A percentile compares a stretch with the other conserved stretches of the same genome.
phyloP scores from a whole-genome alignment of 768 basidiomycete species.

The Tylopilus felleus region DNA sequence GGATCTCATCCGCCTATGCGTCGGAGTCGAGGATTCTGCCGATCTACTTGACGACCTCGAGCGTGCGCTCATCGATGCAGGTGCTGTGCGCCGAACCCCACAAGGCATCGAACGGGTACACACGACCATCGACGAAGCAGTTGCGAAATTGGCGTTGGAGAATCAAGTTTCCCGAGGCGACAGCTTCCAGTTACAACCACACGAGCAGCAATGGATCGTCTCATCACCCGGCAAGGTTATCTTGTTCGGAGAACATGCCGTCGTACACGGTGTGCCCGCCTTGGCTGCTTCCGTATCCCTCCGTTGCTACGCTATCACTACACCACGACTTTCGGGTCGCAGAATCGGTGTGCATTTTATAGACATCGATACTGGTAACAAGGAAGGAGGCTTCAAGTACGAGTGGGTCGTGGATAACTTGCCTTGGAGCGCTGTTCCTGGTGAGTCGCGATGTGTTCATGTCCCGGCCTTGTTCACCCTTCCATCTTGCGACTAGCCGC shows the following conservation, averaged over 20 bases:
- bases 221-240: constrained; percentile 98
- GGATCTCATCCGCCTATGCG: constrained; percentile 95
- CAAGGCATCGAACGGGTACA: constrained; percentile 39
- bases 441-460: constrained; percentile 6
- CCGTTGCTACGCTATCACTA: constrained; percentile 85
- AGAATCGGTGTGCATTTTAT: constrained; percentile 58
- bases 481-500: constrained; percentile 2
- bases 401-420: constrained; percentile 79
- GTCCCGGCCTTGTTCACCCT: background rate
- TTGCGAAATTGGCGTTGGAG: constrained; percentile 59
- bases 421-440: constrained; percentile 74
- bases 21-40: constrained; percentile 93
- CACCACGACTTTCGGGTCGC: constrained; percentile 58
- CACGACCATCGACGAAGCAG: constrained; percentile 56
- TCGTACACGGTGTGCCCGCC: constrained; percentile 97
- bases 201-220: constrained; percentile 71
- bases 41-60: constrained; percentile 96
- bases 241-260: constrained; percentile 97
- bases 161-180: constrained; percentile 17
- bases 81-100: constrained; percentile 67
- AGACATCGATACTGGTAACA: constrained; percentile 53
- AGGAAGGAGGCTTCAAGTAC: constrained; percentile 50
- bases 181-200: constrained; percentile 6
- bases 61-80: constrained; percentile 85
- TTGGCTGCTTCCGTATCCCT: constrained; percentile 94